Conservation (phyloP, 2,329 filamentous ascomycete genomes). For the Verticillium isaacii region DNA sequence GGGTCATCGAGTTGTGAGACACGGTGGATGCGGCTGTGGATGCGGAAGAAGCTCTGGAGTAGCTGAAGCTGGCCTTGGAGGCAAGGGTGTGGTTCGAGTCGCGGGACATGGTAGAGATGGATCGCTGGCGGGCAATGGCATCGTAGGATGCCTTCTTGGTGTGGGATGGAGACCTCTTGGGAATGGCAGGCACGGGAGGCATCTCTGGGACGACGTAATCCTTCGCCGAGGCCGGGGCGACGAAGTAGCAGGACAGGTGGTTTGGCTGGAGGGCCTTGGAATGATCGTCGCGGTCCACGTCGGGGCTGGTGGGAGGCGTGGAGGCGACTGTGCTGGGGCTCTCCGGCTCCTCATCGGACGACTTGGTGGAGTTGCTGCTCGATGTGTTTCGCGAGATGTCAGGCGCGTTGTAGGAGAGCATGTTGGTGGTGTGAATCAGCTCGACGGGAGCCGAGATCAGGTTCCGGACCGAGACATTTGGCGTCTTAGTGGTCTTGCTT, state of each 20-base stretch:
- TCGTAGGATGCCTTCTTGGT: slow-evolving; percentile 81
- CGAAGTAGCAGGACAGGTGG: slow-evolving; percentile 64
- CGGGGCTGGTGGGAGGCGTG: slow-evolving; percentile 65
- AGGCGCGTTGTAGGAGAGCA: slow-evolving; percentile 91
- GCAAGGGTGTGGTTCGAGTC: slow-evolving; percentile 48
- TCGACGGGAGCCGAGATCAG: slow-evolving; percentile 87
- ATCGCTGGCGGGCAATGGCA: slow-evolving; percentile 62
- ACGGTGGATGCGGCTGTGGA: slow-evolving; percentile 47
- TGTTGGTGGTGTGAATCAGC: slow-evolving; percentile 90
- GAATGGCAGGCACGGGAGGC: slow-evolving; percentile 60
- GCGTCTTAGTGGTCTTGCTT: slow-evolving; percentile 45
- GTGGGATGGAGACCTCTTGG: slow-evolving; percentile 76
- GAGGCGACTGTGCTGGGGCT: slow-evolving; percentile 47
- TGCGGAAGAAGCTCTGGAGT: slow-evolving; percentile 53
- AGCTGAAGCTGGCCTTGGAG: slow-evolving; percentile 50
- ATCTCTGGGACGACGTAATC: slow-evolving; percentile 36
- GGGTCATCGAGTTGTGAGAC: slow-evolving; percentile 30
- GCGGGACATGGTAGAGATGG: slow-evolving; percentile 54
- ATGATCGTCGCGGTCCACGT: slow-evolving; percentile 49
- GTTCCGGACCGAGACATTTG: slow-evolving; percentile 45
- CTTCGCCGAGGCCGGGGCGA: slow-evolving; percentile 43
- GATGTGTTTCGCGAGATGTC: slow-evolving; percentile 58
- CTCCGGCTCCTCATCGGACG: slow-evolving; percentile 71
- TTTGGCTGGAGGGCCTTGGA: slow-evolving; percentile 53
- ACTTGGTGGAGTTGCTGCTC: slow-evolving; percentile 49